A percentile compares a stretch with the other conserved stretches of the same genome.
Conservation (phyloP, 164 flowering plant genomes). For the Vitis rupestris region DNA sequence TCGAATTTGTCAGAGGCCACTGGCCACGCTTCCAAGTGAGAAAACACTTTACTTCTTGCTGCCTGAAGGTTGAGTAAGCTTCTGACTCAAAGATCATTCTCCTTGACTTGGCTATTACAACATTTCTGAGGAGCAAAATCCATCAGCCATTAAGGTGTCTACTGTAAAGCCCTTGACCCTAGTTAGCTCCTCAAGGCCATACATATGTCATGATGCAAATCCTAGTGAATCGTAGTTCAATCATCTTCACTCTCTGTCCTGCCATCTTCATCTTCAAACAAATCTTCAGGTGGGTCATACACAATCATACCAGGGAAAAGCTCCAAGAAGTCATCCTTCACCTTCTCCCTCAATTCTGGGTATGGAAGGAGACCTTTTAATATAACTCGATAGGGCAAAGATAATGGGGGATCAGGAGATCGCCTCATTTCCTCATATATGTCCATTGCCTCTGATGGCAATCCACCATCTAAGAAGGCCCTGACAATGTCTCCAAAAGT, state of each 20-base stretch:
- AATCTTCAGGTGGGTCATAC: slow-evolving; percentile 86
- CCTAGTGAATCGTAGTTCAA: neutral
- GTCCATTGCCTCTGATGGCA: slow-evolving; percentile 75
- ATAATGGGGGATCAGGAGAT: slow-evolving; percentile 80
- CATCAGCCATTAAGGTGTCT: too few relatives aligned
- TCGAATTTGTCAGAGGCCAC: too few relatives aligned
- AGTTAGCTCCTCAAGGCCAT: too few relatives aligned
- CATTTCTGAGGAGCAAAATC: too few relatives aligned
- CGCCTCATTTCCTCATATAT: slow-evolving; percentile 85
- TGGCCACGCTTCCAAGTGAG: too few relatives aligned
- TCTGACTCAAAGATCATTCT: too few relatives aligned
- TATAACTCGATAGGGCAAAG: slow-evolving; percentile 84
- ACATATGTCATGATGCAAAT: too few relatives aligned
- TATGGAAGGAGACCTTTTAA: slow-evolving; percentile 88
- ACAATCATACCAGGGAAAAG: slow-evolving; percentile 82
- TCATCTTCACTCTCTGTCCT: slow-evolving; percentile 41
- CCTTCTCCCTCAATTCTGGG: slow-evolving; percentile 89
- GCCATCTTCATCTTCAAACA: slow-evolving; percentile 52
- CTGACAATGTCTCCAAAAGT: slow-evolving; percentile 86
- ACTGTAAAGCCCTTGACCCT: too few relatives aligned
- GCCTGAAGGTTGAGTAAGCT: too few relatives aligned
- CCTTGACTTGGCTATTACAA: too few relatives aligned
- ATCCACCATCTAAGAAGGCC: slow-evolving; percentile 64
- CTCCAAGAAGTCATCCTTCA: slow-evolving; percentile 85
- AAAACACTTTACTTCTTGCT: too few relatives aligned